Evolutionary conservation across 1,284 basidiomycete genomes (phyloP), one percentile per base, ranked within the genome.

Genomic region (Volvariella surrecta): DNA sequence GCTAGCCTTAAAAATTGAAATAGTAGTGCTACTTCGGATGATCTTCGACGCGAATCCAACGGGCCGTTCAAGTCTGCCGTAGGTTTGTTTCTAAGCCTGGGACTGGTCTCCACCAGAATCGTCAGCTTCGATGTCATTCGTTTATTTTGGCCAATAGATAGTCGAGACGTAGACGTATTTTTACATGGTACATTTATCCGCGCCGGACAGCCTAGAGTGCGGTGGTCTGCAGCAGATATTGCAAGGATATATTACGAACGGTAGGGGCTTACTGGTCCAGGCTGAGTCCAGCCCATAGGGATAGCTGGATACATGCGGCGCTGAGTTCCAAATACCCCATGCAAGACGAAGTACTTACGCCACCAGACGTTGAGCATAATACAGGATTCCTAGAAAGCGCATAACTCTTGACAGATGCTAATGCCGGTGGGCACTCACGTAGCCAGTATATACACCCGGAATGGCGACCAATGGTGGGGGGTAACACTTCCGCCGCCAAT

Each of bases 331-430:
- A 30, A 48, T 34, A 30, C 39, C 32, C 32, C 15, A 21, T 18
- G n/a, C 11, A 44, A 39, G 34, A 22, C 24, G 13, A 20, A 34
- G 17, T 31, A 44, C 52, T 45, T 49, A 55, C 57, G 64, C 46
- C 56, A 64, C 52, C 66, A 61, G 50, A 67, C 66, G 49, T 67
- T 63, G 54, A 65, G 55, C 45, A 68, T 51, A 48, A 69, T 61
- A 40, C 61, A 60, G 22, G 61, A 57, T 46, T 63, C 60, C 58
- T 59, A 40, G 9, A 45, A 13, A 44, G 21, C 10, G 31, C 21
- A 15, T 37, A 45, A 19, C 31, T 16, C 4, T 4, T 20, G 10
- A 2, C 15, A 6, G 13, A 28, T 22, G 3, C 6, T 11, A 13
- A 43, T 24, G 15, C 34, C 13, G 6, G n/a, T 35, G n/a, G 34